Evolutionary conservation across 73 alveolate species (phyloP).

Genomic region (Paramecium bursaria): DNA sequence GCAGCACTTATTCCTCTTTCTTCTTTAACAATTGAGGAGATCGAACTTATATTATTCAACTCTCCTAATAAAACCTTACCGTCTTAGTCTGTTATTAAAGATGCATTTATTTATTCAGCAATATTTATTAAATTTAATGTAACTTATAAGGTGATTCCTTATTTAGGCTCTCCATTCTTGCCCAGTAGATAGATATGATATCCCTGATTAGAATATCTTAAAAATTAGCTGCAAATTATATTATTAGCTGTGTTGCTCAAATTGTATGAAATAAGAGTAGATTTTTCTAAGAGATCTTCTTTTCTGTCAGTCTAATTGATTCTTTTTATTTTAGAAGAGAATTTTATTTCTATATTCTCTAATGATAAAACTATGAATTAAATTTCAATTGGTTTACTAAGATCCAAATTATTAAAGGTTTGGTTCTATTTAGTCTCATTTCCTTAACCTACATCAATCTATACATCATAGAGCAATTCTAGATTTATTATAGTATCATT

Average conservation of each 20-base stretch:
- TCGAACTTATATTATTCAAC: not conserved
- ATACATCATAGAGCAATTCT: not conserved
- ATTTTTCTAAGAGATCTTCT: not conserved
- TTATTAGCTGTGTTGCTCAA: not conserved
- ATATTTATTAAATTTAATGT: not conserved
- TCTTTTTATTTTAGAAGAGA: not conserved
- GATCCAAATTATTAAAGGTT: not conserved
- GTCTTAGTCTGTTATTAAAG: conserved; percentile 47
- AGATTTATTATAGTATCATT: not conserved
- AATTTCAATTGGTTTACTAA: not conserved
- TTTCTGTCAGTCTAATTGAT: not conserved
- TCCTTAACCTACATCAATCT: not conserved
- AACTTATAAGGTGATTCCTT: not conserved
- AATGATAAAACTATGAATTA: not conserved
- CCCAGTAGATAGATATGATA: conserved; percentile 57
- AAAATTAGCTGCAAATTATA: not conserved
- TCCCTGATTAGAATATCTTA: conserved; percentile 31
- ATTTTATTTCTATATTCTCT: not conserved
- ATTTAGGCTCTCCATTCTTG: conserved; percentile 61
- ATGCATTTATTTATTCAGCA: not conserved
- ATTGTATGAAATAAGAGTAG: not conserved
- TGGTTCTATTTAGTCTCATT: not conserved
- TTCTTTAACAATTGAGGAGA: not conserved
- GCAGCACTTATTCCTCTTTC: conserved; percentile 17
- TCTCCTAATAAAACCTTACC: conserved; percentile 37